Evolutionary conservation across 768 basidiomycete species (phyloP).

Genomic region (Auriscalpium orientale): DNA sequence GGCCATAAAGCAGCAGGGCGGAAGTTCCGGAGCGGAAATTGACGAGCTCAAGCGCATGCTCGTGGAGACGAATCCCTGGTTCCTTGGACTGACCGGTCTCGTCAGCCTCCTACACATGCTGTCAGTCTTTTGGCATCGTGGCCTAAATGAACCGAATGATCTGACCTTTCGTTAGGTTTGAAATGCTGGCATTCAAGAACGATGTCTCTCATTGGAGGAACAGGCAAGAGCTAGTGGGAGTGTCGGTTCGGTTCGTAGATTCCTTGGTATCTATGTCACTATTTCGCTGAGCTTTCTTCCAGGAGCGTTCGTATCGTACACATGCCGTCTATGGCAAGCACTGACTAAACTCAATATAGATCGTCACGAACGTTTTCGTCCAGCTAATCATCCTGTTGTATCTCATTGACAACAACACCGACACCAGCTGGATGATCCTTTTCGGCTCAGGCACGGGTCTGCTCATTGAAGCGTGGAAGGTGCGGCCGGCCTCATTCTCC

Average conservation of each 20-base stretch:
- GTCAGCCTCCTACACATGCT: constrained; percentile 86
- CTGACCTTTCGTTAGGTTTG: constrained; percentile 49
- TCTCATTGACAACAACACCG: constrained; percentile 89
- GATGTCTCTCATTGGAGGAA: constrained; percentile 95
- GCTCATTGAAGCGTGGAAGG: constrained; percentile 93
- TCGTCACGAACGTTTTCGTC: constrained; percentile 92
- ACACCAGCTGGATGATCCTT: constrained; percentile 98
- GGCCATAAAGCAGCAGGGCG: constrained; percentile 69
- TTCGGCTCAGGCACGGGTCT: constrained; percentile 79
- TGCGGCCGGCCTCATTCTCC: constrained; percentile 20
- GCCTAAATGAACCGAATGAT: neutral
- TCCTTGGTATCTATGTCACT: neutral
- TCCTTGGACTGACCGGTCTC: constrained; percentile 74
- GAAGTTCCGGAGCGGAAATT: constrained; percentile 57
- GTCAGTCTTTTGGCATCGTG: constrained; percentile 36
- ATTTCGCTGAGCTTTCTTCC: no score
- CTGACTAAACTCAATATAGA: constrained; percentile 27
- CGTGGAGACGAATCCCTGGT: constrained; percentile 80
- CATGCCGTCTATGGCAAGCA: neutral
- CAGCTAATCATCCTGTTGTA: constrained; percentile 86
- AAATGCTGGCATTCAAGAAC: constrained; percentile 92
- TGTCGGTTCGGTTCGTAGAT: constrained; percentile 71
- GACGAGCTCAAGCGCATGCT: constrained; percentile 97
- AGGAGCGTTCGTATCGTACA: no score
- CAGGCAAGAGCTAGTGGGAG: constrained; percentile 91